Base-by-base conservation (phyloP, 2,329 filamentous ascomycete species). In the Epichloe sp. region DNA sequence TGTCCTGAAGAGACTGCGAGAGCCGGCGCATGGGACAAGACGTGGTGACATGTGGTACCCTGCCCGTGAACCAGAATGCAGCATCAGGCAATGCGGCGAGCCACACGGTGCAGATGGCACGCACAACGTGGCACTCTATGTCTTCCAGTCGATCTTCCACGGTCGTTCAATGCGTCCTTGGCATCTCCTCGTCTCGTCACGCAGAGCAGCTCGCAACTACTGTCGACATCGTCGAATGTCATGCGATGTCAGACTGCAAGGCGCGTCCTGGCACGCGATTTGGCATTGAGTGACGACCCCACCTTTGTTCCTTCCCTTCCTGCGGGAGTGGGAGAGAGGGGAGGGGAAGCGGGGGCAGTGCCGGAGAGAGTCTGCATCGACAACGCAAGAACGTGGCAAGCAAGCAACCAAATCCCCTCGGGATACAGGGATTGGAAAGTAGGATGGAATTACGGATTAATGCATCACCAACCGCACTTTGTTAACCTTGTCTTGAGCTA, bases 1-100 rank as follows among this genome's bases (percentile, higher is more conserved):
- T 54, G 49, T 40, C n/a, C 38, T 49, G 52, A 10, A 51, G 17
- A 34, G 49, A 52, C 34, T 54, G 52, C 46, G 47, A 54, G 44
- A 54, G 52, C 36, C 52, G 47, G 46, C 47, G 47, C 49, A 54
- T 51, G 47, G 38, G 40, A 43, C 21, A 44, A 19, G 45, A 48
- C 14, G 44, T 43, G 35, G 36, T 46, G 46, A n/a, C 42, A 47
- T 40, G 40, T 26, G 44, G 47, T 44, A 26, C 41, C 15, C 11
- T 45, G 31, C 12, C 17, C 26, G 42, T 48, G 50, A 38, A 41
- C 46, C 21, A 21, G 21, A 34, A 48, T 49, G 37, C 19, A 21
- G 15, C 35, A 40, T n/a, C 6, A 21, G 21, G 31, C 19, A 37
- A 23, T 19, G 31, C n/a, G 8, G 21, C 48, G 41, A 12, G n/a